Conservation (phyloP, 352 stramenopile genomes). For the Globisporangium carolinianum region DNA sequence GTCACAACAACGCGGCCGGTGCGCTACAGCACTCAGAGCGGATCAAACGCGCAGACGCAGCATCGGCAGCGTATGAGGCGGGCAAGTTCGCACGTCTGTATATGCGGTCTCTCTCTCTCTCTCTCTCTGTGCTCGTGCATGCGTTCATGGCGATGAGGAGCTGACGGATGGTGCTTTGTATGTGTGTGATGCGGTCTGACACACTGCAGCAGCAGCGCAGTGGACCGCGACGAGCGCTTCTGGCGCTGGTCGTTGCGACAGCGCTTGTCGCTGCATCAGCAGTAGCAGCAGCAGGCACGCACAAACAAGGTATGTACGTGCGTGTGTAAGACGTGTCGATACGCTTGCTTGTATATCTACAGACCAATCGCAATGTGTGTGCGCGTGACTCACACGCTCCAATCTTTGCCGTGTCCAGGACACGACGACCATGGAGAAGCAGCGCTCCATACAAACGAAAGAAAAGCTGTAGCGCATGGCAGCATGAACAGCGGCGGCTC, state of each 20-base stretch:
- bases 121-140: background rate
- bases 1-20: background rate
- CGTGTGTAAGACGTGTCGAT: no score
- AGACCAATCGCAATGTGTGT: no score
- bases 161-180: background rate
- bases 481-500: no score
- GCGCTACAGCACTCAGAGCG: background rate
- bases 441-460: background rate
- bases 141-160: no score
- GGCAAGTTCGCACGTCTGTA: background rate
- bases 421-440: background rate
- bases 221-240: conserved; percentile 8
- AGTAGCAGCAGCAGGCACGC: background rate
- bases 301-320: conserved; percentile 3
- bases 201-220: conserved; percentile 3
- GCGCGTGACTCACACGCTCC: no score
- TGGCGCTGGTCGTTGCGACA: conserved; percentile 2
- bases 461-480: background rate
- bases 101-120: no score
- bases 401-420: no score
- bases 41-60: background rate
- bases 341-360: no score
- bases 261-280: conserved; percentile 9
- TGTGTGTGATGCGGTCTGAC: background rate
- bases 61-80: background rate